These are phyloP conservation scores for Linum tenue DNA, from an alignment of 345 rosid genomes.

Conservation along the genomic window DNA sequence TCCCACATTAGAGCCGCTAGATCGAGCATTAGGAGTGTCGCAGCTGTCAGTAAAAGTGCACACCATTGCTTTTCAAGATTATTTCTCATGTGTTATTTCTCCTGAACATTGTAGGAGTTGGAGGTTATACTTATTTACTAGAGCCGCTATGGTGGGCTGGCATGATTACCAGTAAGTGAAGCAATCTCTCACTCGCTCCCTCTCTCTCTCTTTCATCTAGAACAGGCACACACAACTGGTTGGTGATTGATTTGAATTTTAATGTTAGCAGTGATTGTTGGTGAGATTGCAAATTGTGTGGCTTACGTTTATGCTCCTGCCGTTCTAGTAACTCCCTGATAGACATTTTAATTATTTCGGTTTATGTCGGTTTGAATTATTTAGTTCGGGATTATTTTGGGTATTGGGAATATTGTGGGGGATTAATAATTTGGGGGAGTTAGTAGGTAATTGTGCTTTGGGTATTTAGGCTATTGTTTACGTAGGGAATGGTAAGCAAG, in stretches of 20 bases:
- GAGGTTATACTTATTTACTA: slow-evolving; percentile 79
- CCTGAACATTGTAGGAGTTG: slow-evolving; percentile 44
- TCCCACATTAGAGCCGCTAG: neutral
- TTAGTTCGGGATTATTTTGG: too few species aligned
- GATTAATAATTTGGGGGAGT: too few species aligned
- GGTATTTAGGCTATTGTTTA: too few species aligned
- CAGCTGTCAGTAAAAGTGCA: neutral
- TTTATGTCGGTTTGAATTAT: too few species aligned
- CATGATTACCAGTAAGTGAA: slow-evolving; percentile 65
- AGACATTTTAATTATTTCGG: too few species aligned
- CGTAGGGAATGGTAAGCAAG: too few species aligned
- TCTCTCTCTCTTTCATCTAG: neutral
- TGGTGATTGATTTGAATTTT: slow-evolving; percentile 7
- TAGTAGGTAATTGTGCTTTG: too few species aligned
- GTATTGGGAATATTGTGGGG: too few species aligned
- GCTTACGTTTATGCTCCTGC: slow-evolving; percentile 96
- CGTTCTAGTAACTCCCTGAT: slow-evolving; percentile 85
- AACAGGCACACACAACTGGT: neutral
- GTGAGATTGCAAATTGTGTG: slow-evolving; percentile 85
- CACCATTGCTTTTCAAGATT: neutral
- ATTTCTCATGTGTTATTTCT: neutral
- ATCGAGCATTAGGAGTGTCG: too few species aligned
- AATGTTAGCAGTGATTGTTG: slow-evolving; percentile 52
- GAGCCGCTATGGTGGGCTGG: slow-evolving; percentile 99
- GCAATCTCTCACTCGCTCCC: neutral